Conservation (phyloP, 73 alveolate species). For the Paramecium pentaurelia region DNA sequence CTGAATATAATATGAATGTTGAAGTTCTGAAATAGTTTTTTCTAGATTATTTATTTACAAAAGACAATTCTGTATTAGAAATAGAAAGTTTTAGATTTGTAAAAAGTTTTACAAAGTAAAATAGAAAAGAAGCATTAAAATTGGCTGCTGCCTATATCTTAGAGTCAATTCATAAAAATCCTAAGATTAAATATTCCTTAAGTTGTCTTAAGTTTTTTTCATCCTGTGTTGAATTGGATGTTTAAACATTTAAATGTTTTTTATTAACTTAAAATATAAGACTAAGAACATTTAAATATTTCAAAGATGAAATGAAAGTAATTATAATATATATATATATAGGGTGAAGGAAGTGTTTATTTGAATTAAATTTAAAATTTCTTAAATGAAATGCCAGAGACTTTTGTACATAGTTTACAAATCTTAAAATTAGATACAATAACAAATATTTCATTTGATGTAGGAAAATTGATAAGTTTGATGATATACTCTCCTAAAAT, state of each 20-base stretch:
- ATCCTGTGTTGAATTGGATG: background rate
- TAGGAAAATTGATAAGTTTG: background rate
- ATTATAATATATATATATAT: background rate
- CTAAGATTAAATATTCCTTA: background rate
- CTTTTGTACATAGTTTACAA: background rate
- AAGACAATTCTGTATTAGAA: background rate
- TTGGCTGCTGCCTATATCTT: background rate
- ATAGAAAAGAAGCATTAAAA: background rate
- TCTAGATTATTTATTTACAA: background rate
- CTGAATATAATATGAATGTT: background rate
- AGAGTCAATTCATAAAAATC: background rate
- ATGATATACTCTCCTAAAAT: background rate
- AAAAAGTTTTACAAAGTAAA: background rate
- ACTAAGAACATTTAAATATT: background rate
- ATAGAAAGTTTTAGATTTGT: background rate
- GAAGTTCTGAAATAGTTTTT: background rate
- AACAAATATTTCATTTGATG: background rate
- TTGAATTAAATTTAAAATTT: background rate
- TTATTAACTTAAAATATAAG: background rate
- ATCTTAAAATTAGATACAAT: background rate
- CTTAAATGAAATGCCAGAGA: background rate
- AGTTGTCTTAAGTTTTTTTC: background rate
- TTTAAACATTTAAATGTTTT: background rate
- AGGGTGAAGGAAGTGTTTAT: background rate
- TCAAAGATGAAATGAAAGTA: background rate